phyloP scores from a whole-genome alignment of 768 basidiomycete genomes.

The Ramaria rubella region DNA sequence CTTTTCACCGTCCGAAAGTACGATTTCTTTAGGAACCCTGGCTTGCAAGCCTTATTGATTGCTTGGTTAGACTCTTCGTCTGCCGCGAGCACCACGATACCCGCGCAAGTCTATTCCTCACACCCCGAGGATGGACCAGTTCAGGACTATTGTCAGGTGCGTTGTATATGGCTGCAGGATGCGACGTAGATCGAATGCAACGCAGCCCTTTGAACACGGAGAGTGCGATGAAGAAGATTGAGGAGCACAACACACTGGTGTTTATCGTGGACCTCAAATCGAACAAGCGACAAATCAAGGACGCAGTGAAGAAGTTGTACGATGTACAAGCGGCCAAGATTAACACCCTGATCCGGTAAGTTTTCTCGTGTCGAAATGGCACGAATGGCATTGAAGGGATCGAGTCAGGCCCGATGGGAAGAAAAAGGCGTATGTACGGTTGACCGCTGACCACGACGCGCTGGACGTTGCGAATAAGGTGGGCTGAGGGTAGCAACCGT shows the following conservation, averaged over 20 bases:
- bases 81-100: conserved; percentile 83
- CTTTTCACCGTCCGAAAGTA: conserved; percentile 87
- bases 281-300: conserved; percentile 99
- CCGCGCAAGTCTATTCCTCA: conserved; percentile 93
- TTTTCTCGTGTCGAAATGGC: not conserved
- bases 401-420: conserved; percentile 83
- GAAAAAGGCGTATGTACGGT: conserved; percentile 98
- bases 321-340: conserved; percentile 94
- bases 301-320: conserved; percentile 98
- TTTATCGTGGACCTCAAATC: conserved; percentile 93
- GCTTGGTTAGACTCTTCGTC: conserved; percentile 54
- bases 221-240: conserved; percentile 99
- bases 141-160: conserved; percentile 86
- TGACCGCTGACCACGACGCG: conserved; percentile 94
- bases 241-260: conserved; percentile 98
- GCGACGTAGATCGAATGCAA: not conserved
- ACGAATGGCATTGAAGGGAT: not conserved
- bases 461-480: conserved; percentile 98
- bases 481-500: conserved; percentile 12
- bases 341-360: conserved; percentile 94
- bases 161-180: conserved; percentile 15
- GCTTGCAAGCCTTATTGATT: not conserved
- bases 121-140: conserved; percentile 93
- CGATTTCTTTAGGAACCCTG: not conserved
- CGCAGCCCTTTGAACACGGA: conserved; percentile 85